These are phyloP conservation scores for Aethionema arabicum DNA, from an alignment of 345 rosid genomes.

Conservation along the genomic window DNA sequence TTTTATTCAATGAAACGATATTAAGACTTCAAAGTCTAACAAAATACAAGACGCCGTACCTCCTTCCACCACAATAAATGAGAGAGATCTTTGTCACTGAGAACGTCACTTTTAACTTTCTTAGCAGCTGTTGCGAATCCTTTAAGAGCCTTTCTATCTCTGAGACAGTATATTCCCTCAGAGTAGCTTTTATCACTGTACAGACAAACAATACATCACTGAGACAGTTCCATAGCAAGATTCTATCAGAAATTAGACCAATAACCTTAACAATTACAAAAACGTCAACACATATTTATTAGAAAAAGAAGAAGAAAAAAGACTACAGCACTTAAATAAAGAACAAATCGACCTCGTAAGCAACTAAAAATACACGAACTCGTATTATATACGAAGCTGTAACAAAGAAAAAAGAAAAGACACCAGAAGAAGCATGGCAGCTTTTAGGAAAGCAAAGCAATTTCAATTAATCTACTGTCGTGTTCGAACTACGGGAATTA, in stretches of 20 bases:
- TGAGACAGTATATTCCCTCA: conserved; percentile 45
- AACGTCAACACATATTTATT: not conserved
- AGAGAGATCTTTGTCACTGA: conserved; percentile 64
- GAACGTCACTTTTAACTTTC: conserved; percentile 48
- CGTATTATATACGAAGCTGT: not conserved
- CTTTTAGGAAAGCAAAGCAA: not conserved
- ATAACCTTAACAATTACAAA: conserved; percentile 13
- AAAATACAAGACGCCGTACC: conserved; percentile 41
- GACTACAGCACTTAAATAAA: not conserved
- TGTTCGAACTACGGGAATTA: not conserved
- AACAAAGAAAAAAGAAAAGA: not conserved
- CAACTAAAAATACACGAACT: not conserved
- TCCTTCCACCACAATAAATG: conserved; percentile 91
- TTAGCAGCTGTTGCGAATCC: conserved; percentile 49
- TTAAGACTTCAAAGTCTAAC: conserved; percentile 1
- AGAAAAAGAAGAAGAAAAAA: not conserved
- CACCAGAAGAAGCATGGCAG: not conserved
- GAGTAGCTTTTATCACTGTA: conserved; percentile 40
- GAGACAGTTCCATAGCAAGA: conserved; percentile 9
- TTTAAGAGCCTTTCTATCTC: conserved; percentile 46
- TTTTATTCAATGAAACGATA: not conserved
- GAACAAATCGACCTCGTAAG: not conserved
- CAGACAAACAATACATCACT: conserved; percentile 10
- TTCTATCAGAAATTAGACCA: not conserved
- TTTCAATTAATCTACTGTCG: not conserved